phyloP scores from a whole-genome alignment of 768 basidiomycete genomes.

The Chalciporus chontae region DNA sequence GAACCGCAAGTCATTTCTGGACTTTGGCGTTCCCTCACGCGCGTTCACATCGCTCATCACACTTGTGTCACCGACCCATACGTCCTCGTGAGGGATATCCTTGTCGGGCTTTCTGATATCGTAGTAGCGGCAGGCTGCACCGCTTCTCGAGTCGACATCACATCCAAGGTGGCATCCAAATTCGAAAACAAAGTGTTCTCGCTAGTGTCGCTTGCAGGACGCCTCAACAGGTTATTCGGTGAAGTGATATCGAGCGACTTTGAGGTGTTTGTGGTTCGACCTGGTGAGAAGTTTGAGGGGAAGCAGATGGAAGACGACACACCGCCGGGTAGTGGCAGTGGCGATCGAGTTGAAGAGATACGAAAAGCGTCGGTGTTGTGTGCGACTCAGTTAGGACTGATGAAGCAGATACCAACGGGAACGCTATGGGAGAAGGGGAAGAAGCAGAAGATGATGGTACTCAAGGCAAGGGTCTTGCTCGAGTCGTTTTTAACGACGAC shows the following conservation, averaged over 20 bases:
- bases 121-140: slow-evolving; percentile 8
- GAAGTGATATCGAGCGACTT: slow-evolving; percentile 14
- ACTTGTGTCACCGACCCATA: not conserved
- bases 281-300: slow-evolving; percentile 6
- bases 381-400: slow-evolving; percentile 9
- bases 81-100: not conserved
- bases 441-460: slow-evolving; percentile 3
- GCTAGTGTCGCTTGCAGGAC: slow-evolving; percentile 11
- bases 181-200: slow-evolving; percentile 5
- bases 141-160: not conserved
- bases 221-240: slow-evolving; percentile 8
- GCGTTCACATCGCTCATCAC: slow-evolving; percentile 2
- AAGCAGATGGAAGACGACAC: slow-evolving; percentile 8
- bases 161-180: not conserved
- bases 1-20: slow-evolving; percentile 13
- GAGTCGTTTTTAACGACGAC: slow-evolving; percentile 2
- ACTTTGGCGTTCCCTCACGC: slow-evolving; percentile 10
- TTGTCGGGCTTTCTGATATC: slow-evolving; percentile 6
- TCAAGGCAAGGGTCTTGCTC: slow-evolving; percentile 8
- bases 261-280: slow-evolving; percentile 3
- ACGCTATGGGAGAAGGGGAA: slow-evolving; percentile 8
- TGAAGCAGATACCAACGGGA: slow-evolving; percentile 3
- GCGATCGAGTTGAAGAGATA: not conserved
- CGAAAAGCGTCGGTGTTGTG: slow-evolving; percentile 2
- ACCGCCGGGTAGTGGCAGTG: no score